Conservation (phyloP, 2,329 filamentous ascomycete species). For the Xylaria sp. region DNA sequence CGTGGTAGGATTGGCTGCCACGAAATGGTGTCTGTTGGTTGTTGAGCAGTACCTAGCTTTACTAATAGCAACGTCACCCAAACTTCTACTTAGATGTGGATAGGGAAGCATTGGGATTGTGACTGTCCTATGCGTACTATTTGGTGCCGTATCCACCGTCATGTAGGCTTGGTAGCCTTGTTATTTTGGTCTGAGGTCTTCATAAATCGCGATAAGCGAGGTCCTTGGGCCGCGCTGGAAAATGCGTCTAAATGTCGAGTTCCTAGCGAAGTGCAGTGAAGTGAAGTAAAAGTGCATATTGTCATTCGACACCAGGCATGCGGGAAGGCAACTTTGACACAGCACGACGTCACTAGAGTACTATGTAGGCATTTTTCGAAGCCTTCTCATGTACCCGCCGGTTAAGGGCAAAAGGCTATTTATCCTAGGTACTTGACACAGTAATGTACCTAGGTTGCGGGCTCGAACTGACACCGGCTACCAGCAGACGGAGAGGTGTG, state of each 20-base stretch:
- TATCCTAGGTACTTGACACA: constrained; percentile 19
- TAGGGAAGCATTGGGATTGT: constrained; percentile 4
- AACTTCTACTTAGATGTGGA: constrained; percentile 1
- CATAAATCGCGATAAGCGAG: constrained; percentile 25
- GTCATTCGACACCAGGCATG: constrained; percentile 25
- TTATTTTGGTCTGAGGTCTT: constrained; percentile 19
- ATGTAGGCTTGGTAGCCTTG: constrained; percentile 25
- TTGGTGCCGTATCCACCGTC: constrained; percentile 13
- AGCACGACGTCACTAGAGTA: constrained; percentile 28
- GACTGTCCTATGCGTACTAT: constrained; percentile 20
- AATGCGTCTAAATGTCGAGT: constrained; percentile 21
- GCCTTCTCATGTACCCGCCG: constrained; percentile 17
- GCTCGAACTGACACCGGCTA: constrained; percentile 17
- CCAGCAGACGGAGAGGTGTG: constrained; percentile 15
- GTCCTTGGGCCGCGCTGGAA: constrained; percentile 14
- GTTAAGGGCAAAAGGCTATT: constrained; percentile 17
- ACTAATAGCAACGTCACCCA: constrained; percentile 8
- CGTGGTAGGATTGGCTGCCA: constrained; percentile 36
- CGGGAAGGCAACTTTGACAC: constrained; percentile 18
- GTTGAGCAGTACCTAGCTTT: constrained; percentile 15
- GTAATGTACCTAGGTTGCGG: constrained; percentile 16
- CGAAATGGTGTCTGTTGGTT: constrained; percentile 34
- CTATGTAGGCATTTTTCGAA: constrained; percentile 21
- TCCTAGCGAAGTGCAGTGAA: constrained; percentile 21
- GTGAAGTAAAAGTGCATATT: constrained; percentile 9